Percentiles rank a stretch among this genome's conserved stretches.
Evolutionary conservation across 192 early-diverging fungal species (phyloP).

Genomic region (Chytriomyces sp.): DNA sequence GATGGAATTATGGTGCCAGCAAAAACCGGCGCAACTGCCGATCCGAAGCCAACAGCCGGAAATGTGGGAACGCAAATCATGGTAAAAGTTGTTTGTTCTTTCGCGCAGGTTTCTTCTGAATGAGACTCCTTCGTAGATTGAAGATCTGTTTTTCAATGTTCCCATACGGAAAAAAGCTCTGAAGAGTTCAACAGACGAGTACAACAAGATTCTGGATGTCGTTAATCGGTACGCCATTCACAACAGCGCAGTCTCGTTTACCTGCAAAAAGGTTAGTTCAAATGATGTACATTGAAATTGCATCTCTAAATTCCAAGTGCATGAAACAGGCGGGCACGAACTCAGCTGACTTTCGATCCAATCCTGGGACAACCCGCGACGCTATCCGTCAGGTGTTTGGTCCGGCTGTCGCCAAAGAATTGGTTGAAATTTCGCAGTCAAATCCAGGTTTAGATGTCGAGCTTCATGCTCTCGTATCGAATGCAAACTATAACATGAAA

Average conservation of each 20-base stretch:
- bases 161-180: constrained; percentile 83
- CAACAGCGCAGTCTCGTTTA: constrained; percentile 80
- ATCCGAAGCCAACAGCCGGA: constrained; percentile 92
- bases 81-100: constrained; percentile 45
- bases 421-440: constrained; percentile 67
- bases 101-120: background rate
- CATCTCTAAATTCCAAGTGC: too few relatives aligned
- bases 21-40: constrained; percentile 72
- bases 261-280: constrained; percentile 81
- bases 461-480: constrained; percentile 82
- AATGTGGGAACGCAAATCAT: constrained; percentile 94
- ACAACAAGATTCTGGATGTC: constrained; percentile 87
- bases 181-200: constrained; percentile 85
- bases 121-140: constrained; percentile 57
- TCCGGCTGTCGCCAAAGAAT: constrained; percentile 73
- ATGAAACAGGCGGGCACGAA: constrained; percentile 56
- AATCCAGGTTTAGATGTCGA: constrained; percentile 61
- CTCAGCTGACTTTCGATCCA: constrained; percentile 81
- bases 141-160: constrained; percentile 96
- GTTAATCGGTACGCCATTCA: constrained; percentile 93
- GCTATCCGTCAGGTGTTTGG: constrained; percentile 89
- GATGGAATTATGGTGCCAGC: constrained; percentile 84
- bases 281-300: background rate
- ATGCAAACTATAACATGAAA: constrained; percentile 86
- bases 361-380: constrained; percentile 65